Base-by-base conservation (phyloP, 768 basidiomycete species). In the Pilatotrama ljubarskyi region DNA sequence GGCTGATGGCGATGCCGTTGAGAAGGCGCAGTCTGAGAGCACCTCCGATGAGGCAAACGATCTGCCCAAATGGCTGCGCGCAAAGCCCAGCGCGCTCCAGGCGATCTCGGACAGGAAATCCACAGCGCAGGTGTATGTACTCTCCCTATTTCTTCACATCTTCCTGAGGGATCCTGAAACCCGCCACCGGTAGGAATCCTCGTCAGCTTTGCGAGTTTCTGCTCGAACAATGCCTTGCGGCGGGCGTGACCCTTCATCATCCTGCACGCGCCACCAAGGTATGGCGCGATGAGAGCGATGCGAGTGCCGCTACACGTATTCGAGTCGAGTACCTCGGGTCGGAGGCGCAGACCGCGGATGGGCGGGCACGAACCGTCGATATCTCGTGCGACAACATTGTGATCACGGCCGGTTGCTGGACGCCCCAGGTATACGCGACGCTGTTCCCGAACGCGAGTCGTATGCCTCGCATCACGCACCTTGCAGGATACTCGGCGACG, bases 391-490 rank as follows among this genome's bases (percentile, higher is more conserved):
- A 70, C 47, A 70, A 61, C 35, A 59, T 78, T 55, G 60, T 76
- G 25, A 57, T 78, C 61, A 66, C 76, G 11, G 74, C 75, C 5
- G 76, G 76, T 0, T 72, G 73, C 42, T 77, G 76, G 75, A 72
- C 73, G 15, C 72, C 74, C 3, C 66, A 63, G 47, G 75, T 71
- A 22, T 72, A 69, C 64, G n/a, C 53, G 20, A 63, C 70, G 51
- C 72, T 74, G 17, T 72, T 73, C 66, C 70, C 72, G 11, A 61
- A 66, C 47, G 70, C 72, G 37, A 62, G 55, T 46, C 59, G 66
- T 44, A 63, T 67, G 22, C 73, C 72, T 14, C 65, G 69, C 14
- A 64, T 74, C 51, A 66, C 64, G 18, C 64, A 67, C 17, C 67
- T 72, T 54, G 70, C 71, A 4, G 71, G 73, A 14, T 68, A 71